A percentile compares a stretch with the other conserved stretches of the same genome.
phyloP scores from a whole-genome alignment of 2,329 filamentous ascomycete species.

The Exophiala sideris region DNA sequence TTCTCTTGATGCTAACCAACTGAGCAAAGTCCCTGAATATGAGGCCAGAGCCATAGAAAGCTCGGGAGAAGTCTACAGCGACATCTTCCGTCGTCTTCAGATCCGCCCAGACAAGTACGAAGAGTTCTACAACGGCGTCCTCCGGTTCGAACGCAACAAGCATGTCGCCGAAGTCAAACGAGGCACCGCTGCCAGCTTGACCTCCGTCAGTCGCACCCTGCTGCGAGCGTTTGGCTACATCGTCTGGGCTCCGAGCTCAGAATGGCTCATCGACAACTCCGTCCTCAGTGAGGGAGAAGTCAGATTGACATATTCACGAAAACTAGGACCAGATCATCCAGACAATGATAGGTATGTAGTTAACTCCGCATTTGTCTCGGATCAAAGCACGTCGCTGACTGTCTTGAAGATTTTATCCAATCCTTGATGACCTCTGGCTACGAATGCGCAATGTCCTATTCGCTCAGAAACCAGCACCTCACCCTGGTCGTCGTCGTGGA shows the following conservation, averaged over 20 bases:
- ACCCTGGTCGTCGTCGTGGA: not conserved
- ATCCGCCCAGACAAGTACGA: constrained; percentile 15
- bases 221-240: constrained; percentile 18
- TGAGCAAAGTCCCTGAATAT: constrained; percentile 12
- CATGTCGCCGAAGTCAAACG: constrained; percentile 10
- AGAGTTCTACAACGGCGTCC: constrained; percentile 17
- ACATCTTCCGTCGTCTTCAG: constrained; percentile 21
- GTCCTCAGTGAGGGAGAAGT: constrained; percentile 19
- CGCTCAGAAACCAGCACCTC: not conserved
- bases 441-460: constrained; percentile 24
- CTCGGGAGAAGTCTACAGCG: constrained; percentile 7
- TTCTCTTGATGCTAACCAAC: not conserved
- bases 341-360: constrained; percentile 13
- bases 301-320: constrained; percentile 9
- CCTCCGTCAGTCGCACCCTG: constrained; percentile 4
- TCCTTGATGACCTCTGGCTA: constrained; percentile 18
- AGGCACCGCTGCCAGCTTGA: constrained; percentile 8
- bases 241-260: constrained; percentile 16
- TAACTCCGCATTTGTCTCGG: not conserved
- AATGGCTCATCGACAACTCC: constrained; percentile 12
- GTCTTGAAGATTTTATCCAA: constrained; percentile 14
- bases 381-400: not conserved
- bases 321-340: not conserved
- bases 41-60: constrained; percentile 1
- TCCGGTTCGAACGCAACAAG: constrained; percentile 20